These are phyloP conservation scores for Aphanoascus verrucosus DNA, from an alignment of 2,329 filamentous ascomycete species.

Conservation along the genomic window DNA sequence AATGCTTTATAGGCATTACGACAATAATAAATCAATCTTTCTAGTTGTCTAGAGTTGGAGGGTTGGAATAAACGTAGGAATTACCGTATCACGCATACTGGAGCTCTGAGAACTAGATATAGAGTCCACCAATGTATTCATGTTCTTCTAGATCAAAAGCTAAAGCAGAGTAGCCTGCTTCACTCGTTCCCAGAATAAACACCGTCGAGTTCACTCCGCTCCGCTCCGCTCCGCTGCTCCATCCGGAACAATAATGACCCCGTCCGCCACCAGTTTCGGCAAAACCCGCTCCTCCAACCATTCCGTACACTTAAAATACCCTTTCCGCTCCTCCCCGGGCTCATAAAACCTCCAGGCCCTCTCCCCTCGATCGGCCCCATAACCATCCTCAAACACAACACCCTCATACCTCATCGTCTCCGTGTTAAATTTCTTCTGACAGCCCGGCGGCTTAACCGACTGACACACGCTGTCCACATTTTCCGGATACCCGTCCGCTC, in stretches of 20 bases:
- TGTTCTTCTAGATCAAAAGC: no score
- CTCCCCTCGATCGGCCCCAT: not conserved
- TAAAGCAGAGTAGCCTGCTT: no score
- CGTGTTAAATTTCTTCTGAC: slow-evolving; percentile 10
- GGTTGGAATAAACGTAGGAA: no score
- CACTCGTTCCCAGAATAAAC: not conserved
- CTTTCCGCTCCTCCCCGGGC: slow-evolving; percentile 5
- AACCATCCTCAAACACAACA: not conserved
- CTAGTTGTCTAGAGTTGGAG: no score
- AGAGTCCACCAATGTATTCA: no score
- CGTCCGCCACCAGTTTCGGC: slow-evolving; percentile 6
- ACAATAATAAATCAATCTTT: no score
- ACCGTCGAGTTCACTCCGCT: not conserved
- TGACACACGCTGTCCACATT: slow-evolving; percentile 8
- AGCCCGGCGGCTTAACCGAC: slow-evolving; percentile 4
- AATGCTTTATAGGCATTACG: no score
- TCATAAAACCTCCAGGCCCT: slow-evolving; percentile 10
- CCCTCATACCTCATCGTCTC: slow-evolving; percentile 10
- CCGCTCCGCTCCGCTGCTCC: not conserved
- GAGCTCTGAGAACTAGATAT: no score
- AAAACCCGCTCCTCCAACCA: slow-evolving; percentile 11
- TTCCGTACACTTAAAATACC: slow-evolving; percentile 13
- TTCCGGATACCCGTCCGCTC: not conserved
- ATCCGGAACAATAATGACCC: slow-evolving; percentile 1
- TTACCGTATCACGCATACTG: no score